Evolutionary conservation across 2,329 filamentous ascomycete genomes (phyloP), one percentile per base, ranked within the genome.

Genomic region (Sphaerulina vaccinii): DNA sequence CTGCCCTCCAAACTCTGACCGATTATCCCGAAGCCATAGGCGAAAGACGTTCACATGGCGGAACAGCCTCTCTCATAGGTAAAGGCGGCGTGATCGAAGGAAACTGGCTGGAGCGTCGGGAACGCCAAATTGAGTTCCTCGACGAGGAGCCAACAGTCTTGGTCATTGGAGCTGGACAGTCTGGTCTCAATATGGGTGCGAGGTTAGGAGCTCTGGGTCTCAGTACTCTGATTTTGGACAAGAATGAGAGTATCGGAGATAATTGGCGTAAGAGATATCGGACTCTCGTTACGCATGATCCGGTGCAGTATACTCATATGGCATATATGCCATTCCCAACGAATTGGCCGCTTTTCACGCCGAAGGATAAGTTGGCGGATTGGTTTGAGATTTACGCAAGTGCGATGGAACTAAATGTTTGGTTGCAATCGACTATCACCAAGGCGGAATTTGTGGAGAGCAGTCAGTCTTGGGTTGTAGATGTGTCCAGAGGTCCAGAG

Each of bases 301-400:
- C 84, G 0, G 80, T 87, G 2, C 84, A 73, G 67, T 75, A 71
- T 49, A 77, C 80, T 48, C 79, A 83, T 61, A 71, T 86, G 71
- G 81, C 85, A 0, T 88, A 86, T 64, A 59, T 88, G 3, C 70
- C 72, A 0, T 88, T 87, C 63, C 85, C 85, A 0, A 63, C 75
- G 0, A 76, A 77, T 46, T 88, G 85, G 85, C 85, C 85, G 3
- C 68, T 85, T 13, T 88, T 86, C 65, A 86, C 84, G 0, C 83
- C 84, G 4, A 88, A 87, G 63, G 46, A 58, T 16, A 52, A 88
- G 62, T 71, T 87, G 0, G 85, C 76, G 1, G 82, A 86, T 37
- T 88, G 82, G 70, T 83, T 88, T 54, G 84, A 87, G 57, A 71
- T 78, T 0, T 88, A 88, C 57, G 84, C 79, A 0, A 77, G 72